phyloP scores from a whole-genome alignment of 2,329 filamentous ascomycete genomes.

The Cladobotryum mycophilum region DNA sequence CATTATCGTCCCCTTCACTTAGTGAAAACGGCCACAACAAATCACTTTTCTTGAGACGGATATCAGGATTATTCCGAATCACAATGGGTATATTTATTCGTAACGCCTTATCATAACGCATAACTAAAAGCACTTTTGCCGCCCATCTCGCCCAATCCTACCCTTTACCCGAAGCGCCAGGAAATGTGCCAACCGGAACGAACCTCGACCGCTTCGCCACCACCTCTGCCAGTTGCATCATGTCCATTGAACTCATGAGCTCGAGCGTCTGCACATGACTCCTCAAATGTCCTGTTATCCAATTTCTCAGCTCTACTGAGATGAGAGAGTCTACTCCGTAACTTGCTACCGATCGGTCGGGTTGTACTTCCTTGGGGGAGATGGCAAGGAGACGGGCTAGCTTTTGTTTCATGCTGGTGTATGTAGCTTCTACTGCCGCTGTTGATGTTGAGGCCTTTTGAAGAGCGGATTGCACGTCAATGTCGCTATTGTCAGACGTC shows the following conservation, averaged over 20 bases:
- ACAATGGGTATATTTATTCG: too few species aligned
- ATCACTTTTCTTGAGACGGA: too few species aligned
- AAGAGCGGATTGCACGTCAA: conserved; percentile 6
- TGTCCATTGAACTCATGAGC: conserved; percentile 10
- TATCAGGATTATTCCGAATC: too few species aligned
- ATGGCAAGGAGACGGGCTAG: conserved; percentile 8
- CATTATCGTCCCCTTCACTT: too few species aligned
- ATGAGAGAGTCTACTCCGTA: conserved; percentile 12
- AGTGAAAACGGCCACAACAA: too few species aligned
- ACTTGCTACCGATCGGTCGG: conserved; percentile 9
- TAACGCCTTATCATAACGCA: too few species aligned
- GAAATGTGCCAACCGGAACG: conserved; percentile 5
- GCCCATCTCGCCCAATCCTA: too few species aligned
- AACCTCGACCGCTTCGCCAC: conserved; percentile 10
- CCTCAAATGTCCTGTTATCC: conserved; percentile 7
- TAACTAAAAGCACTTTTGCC: too few species aligned
- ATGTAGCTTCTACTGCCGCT: conserved; percentile 5
- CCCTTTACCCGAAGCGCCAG: background rate
- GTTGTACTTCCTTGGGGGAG: conserved; percentile 6
- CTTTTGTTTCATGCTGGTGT: conserved; percentile 8
- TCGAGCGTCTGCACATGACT: conserved; percentile 9
- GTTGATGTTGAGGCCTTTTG: background rate
- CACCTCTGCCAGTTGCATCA: conserved; percentile 7
- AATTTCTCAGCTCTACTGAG: conserved; percentile 10
- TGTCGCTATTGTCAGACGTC: background rate